phyloP scores from a whole-genome alignment of 2,329 filamentous ascomycete species.

The Pseudogymnoascus sp. region DNA sequence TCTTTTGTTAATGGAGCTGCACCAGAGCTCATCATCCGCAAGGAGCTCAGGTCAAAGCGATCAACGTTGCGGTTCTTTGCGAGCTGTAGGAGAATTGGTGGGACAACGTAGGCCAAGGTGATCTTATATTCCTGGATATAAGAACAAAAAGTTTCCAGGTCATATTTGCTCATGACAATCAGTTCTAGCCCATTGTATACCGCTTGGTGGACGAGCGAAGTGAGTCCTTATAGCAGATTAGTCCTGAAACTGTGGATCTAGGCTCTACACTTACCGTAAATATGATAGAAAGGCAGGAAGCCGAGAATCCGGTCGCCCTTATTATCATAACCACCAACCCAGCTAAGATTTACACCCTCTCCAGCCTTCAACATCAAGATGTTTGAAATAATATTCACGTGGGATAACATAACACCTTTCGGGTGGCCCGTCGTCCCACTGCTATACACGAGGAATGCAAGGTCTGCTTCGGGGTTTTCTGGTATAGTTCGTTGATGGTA shows the following conservation, averaged over 20 bases:
- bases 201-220: constrained; percentile 57
- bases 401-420: constrained; percentile 63
- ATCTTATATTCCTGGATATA: constrained; percentile 65
- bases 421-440: constrained; percentile 75
- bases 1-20: constrained; percentile 74
- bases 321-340: constrained; percentile 43
- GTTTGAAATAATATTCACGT: constrained; percentile 20
- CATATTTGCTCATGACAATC: constrained; percentile 68
- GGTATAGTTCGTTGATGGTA: constrained; percentile 44
- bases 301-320: constrained; percentile 63
- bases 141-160: constrained; percentile 65
- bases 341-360: constrained; percentile 46
- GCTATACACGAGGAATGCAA: constrained; percentile 71
- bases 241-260: not conserved
- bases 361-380: constrained; percentile 39
- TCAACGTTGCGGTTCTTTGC: constrained; percentile 66
- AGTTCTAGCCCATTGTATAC: constrained; percentile 56
- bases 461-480: constrained; percentile 47
- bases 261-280: constrained; percentile 35
- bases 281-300: constrained; percentile 76
- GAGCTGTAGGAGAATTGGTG: constrained; percentile 69
- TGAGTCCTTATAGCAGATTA: constrained; percentile 44
- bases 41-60: constrained; percentile 68
- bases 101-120: constrained; percentile 70
- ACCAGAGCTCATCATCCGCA: constrained; percentile 75